Base-by-base conservation (phyloP, 805 yeast genomes). In the Ogataea chonburiensis region DNA sequence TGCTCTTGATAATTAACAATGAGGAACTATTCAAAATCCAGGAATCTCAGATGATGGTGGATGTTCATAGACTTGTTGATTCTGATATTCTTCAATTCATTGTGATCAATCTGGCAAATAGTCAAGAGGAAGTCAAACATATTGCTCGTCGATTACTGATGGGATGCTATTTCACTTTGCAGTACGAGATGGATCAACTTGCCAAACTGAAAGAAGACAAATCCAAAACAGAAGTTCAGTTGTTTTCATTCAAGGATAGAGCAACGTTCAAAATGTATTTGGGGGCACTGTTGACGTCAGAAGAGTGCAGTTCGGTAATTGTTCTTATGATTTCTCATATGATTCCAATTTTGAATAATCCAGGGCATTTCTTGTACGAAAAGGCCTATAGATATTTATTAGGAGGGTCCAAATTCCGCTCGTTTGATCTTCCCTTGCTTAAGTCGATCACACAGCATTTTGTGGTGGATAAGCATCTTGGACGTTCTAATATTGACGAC, bases 351-450 rank as follows among this genome's bases (percentile, higher is more conserved):
- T 55, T 86, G 40, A 56, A 68, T 5, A 77, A 80, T 43, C 96
- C 97, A 0, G 76, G 79, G 0, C 91, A 86, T 44, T 71, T 70
- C 48, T 56, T 91, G 14, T 85, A 81, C 57, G 96, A 88, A 45
- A 76, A 77, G 46, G 75, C 77, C 0, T 76, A 70, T 49, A 72
- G 81, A 40, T 86, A 79, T 71, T 67, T 88, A 8, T 62, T 86
- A 23, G 62, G 75, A 4, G 73, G 75, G 24, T 80, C 86, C 3
- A 56, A 53, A 11, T 52, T 72, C 30, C 61, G 61, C 42, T 34
- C 52, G 5, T 53, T 48, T 34, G 77, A 70, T 17, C 50, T 76
- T 27, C 81, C 82, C 3, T 49, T 75, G 27, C 70, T 60, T 52
- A 62, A 58, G 22, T 35, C 62, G 3, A 66, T 76, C 7, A 56